Evolutionary conservation across 108 stramenopile genomes (phyloP).

Genomic region (Nitzschia sp.): DNA sequence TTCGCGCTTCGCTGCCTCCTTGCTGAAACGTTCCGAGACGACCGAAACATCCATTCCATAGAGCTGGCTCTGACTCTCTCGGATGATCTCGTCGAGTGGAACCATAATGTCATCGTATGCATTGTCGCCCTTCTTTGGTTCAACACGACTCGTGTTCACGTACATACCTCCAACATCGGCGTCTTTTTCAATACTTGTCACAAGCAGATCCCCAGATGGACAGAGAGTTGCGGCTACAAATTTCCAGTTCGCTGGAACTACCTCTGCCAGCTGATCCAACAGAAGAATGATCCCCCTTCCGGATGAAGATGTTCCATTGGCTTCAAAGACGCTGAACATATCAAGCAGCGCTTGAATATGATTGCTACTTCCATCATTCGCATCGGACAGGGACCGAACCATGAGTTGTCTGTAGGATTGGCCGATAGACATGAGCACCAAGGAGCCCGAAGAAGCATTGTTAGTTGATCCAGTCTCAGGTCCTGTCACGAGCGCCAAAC

Average conservation of each 20-base stretch:
- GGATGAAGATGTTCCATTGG: not conserved
- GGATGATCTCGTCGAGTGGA: constrained; percentile 74
- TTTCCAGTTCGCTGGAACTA: constrained; percentile 50
- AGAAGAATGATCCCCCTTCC: not conserved
- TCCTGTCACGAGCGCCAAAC: constrained; percentile 64
- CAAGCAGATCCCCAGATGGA: constrained; percentile 69
- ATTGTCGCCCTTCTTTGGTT: constrained; percentile 19
- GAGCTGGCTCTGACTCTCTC: constrained; percentile 67
- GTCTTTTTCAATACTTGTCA: constrained; percentile 28
- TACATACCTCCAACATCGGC: not conserved
- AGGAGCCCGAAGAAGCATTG: constrained; percentile 5
- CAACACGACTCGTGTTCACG: constrained; percentile 16
- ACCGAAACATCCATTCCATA: constrained; percentile 47
- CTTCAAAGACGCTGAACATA: not conserved
- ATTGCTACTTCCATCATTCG: not conserved
- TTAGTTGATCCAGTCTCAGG: constrained; percentile 12
- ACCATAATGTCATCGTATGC: constrained; percentile 48
- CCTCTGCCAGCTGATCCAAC: constrained; percentile 12
- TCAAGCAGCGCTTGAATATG: not conserved
- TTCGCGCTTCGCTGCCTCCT: constrained; percentile 47
- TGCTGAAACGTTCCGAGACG: constrained; percentile 38
- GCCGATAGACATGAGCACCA: constrained; percentile 33
- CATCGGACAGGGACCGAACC: not conserved
- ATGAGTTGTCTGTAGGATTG: constrained; percentile 16
- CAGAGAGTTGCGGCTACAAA: constrained; percentile 52